Percentiles rank a stretch among this genome's conserved stretches.
phyloP scores from a whole-genome alignment of 2,329 filamentous ascomycete genomes.

The Colletotrichum sp. region DNA sequence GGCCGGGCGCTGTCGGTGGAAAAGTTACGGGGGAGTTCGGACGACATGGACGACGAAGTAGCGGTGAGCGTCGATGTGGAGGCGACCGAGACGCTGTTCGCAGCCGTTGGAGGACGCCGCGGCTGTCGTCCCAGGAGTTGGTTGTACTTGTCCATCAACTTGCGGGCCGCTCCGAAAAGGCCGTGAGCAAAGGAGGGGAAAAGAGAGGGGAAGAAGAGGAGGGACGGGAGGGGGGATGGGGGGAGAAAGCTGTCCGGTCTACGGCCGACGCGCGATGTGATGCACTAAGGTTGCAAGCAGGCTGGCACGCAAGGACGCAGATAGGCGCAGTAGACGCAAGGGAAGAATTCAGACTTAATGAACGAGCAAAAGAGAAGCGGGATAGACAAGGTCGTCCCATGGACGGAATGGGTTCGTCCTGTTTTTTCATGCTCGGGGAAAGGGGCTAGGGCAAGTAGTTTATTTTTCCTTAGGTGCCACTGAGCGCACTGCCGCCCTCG shows the following conservation, averaged over 20 bases:
- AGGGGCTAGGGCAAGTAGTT: slow-evolving; percentile 8
- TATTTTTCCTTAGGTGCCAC: neutral
- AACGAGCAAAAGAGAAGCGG: neutral
- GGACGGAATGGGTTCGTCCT: slow-evolving; percentile 1
- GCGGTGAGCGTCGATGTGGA: slow-evolving; percentile 21
- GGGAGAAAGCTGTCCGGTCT: neutral
- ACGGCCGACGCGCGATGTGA: neutral
- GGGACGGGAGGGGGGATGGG: neutral
- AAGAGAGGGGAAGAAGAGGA: neutral
- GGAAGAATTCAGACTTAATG: neutral
- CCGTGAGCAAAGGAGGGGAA: neutral
- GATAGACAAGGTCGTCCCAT: slow-evolving; percentile 17
- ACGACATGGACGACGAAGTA: slow-evolving; percentile 20
- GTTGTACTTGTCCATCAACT: slow-evolving; percentile 13
- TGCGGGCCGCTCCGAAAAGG: slow-evolving; percentile 4
- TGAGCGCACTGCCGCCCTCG: neutral
- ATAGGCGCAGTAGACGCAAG: neutral
- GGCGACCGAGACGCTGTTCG: slow-evolving; percentile 17
- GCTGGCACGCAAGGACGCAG: neutral
- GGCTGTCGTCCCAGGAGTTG: neutral
- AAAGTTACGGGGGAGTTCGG: slow-evolving; percentile 14
- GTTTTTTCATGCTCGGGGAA: neutral
- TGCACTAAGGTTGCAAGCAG: neutral
- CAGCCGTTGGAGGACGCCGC: slow-evolving; percentile 10
- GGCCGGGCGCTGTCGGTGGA: slow-evolving; percentile 8